phyloP scores from a whole-genome alignment of 495 filamentous ascomycete genomes.

The Apodospora peruviana region DNA sequence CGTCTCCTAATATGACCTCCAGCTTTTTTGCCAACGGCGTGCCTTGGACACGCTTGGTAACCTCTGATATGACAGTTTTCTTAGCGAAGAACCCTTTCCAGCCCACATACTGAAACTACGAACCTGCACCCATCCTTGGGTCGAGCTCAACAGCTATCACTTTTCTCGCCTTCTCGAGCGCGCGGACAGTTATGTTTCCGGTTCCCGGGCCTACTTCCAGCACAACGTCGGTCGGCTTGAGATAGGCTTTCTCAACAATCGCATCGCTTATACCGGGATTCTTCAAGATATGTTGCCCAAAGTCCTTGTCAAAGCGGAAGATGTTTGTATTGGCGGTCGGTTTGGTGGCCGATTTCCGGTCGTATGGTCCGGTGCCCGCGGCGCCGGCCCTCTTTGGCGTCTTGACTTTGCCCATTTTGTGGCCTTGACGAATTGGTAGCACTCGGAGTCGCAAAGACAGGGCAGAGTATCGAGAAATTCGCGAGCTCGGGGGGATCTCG shows the following conservation, averaged over 20 bases:
- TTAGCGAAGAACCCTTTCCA: background rate
- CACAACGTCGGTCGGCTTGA: conserved; percentile 81
- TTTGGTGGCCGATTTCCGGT: conserved; percentile 25
- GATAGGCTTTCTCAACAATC: conserved; percentile 76
- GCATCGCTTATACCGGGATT: conserved; percentile 86
- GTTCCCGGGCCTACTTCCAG: conserved; percentile 37
- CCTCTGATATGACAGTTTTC: conserved; percentile 44
- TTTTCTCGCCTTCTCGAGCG: conserved; percentile 79
- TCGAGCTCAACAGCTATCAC: conserved; percentile 88
- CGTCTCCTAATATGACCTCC: conserved; percentile 84
- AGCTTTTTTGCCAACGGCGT: conserved; percentile 73
- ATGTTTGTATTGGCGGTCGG: conserved; percentile 59
- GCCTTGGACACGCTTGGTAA: conserved; percentile 89
- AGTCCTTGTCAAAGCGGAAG: conserved; percentile 60
- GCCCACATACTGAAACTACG: background rate
- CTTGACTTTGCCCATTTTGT: conserved; percentile 58
- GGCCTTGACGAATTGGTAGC: background rate
- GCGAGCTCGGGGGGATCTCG: background rate
- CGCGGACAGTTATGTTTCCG: conserved; percentile 67
- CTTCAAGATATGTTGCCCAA: conserved; percentile 87
- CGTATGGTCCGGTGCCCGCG: conserved; percentile 51
- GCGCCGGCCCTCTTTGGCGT: conserved; percentile 55
- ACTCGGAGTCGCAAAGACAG: background rate
- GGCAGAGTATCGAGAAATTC: background rate
- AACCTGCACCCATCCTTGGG: conserved; percentile 80